Base-by-base conservation (phyloP, 2,329 filamentous ascomycete species). In the Penicillium sp. region DNA sequence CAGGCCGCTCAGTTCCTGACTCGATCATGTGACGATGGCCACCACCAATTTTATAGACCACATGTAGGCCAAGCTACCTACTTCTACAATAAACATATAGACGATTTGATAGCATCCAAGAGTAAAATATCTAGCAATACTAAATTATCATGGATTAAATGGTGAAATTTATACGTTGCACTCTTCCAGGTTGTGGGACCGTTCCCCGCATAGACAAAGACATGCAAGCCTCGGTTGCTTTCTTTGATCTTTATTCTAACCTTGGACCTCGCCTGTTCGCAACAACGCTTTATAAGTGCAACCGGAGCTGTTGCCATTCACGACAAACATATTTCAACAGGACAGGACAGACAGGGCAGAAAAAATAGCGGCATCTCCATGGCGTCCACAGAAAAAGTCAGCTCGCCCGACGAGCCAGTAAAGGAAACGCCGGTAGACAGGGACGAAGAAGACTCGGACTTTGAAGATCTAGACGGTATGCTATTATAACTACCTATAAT, bases 391-490 rank as follows among this genome's bases (percentile, higher is more conserved):
- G 58, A 58, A 46, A 40, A 50, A n/a, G 28, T 21, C 16, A 16
- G 23, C 28, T 50, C 54, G 28, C 24, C 38, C 42, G 51, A 51
- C 16, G 51, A 55, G 46, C 47, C 51, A n/a, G 40, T 42, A 42
- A 42, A 42, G n/a, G 11, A 42, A 7, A 18, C 38, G 23, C 61
- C 64, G 24, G 83, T 81, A 21, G 82, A 88, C 30, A 16, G 16
- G 11, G 30, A 35, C 63, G 85, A 88, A 16, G 87, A 91, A 20
- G 93, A 97, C 66, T 93, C 92, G 6, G 93, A 97, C 63, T 92
- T 96, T 73, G 94, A 97, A 67, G 94, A 97, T 67, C 79, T 99
- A 46, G 94, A 99, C 74, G 91, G 90, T 90, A 73, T 64, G 77
- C 66, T 51, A n/a, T n/a, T n/a, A n/a, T n/a, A n/a, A n/a, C n/a